phyloP scores from a whole-genome alignment of 768 basidiomycete species.

The Kwoniella shandongensis region DNA sequence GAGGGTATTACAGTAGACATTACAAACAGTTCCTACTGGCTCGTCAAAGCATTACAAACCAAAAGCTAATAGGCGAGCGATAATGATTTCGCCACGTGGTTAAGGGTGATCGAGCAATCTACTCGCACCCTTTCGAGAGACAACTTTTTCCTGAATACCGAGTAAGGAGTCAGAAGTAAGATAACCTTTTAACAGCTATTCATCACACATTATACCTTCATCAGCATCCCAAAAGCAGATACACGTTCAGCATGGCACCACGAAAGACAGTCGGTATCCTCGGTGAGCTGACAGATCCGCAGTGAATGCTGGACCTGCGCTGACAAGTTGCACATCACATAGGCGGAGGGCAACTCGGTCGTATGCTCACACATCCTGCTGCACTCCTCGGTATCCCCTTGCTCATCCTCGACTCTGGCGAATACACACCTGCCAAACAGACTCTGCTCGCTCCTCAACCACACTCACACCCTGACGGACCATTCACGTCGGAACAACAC shows the following conservation, averaged over 20 bases:
- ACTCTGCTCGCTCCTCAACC: constrained; percentile 60
- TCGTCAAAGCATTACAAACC: too few relatives aligned
- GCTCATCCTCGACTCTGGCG: constrained; percentile 79
- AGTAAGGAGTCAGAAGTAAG: too few relatives aligned
- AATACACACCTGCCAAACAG: constrained; percentile 85
- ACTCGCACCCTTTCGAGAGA: too few relatives aligned
- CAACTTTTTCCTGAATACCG: too few relatives aligned
- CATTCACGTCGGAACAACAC: constrained; percentile 75
- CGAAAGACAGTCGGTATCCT: constrained; percentile 53
- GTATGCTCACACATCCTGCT: constrained; percentile 91
- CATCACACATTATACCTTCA: too few relatives aligned
- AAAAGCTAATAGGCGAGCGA: too few relatives aligned
- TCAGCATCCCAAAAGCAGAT: background rate
- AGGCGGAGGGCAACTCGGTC: constrained; percentile 97
- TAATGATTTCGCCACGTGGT: too few relatives aligned
- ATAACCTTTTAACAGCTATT: too few relatives aligned
- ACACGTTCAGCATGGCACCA: constrained; percentile 33
- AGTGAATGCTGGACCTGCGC: background rate
- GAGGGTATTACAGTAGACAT: too few relatives aligned
- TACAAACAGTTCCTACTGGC: too few relatives aligned
- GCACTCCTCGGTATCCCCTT: constrained; percentile 80
- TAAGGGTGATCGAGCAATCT: too few relatives aligned
- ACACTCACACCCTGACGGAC: constrained; percentile 73
- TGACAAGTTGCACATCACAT: background rate
- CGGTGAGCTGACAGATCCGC: too few relatives aligned